phyloP scores from a whole-genome alignment of 495 filamentous ascomycete genomes.

The Penicillium cinerascens region DNA sequence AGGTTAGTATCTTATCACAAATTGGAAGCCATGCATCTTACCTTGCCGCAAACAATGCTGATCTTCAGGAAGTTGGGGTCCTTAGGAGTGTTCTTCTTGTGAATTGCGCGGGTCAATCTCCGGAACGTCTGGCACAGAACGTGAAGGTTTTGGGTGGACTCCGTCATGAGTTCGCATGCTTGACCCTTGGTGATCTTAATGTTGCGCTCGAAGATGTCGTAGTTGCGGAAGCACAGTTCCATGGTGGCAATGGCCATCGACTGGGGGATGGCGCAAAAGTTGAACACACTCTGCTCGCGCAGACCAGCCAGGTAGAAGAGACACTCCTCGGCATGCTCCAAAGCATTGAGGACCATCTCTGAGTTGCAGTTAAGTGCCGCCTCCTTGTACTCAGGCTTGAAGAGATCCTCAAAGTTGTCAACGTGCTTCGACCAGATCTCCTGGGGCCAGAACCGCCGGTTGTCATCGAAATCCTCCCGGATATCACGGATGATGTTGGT shows the following conservation, averaged over 20 bases:
- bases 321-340: conserved; percentile 87
- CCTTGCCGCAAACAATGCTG: conserved; percentile 84
- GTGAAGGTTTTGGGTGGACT: conserved; percentile 84
- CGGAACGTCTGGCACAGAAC: conserved; percentile 77
- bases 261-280: conserved; percentile 98
- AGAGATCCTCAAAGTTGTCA: conserved; percentile 82
- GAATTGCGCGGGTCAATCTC: conserved; percentile 72
- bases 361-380: conserved; percentile 84
- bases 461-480: conserved; percentile 82
- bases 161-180: conserved; percentile 85
- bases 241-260: conserved; percentile 96
- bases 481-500: conserved; percentile 98
- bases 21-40: conserved; percentile 34
- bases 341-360: conserved; percentile 88
- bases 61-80: conserved; percentile 95
- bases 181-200: conserved; percentile 96
- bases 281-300: conserved; percentile 98
- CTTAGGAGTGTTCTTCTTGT: conserved; percentile 89
- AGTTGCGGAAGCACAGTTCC: conserved; percentile 88
- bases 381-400: conserved; percentile 74
- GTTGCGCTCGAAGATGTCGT: conserved; percentile 78
- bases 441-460: conserved; percentile 87
- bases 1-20: conserved; percentile 13
- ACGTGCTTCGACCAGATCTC: conserved; percentile 97
- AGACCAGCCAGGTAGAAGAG: conserved; percentile 96